These are phyloP conservation scores for Aspergillus hiratsukae DNA, from an alignment of 2,329 filamentous ascomycete species.

Conservation along the genomic window DNA sequence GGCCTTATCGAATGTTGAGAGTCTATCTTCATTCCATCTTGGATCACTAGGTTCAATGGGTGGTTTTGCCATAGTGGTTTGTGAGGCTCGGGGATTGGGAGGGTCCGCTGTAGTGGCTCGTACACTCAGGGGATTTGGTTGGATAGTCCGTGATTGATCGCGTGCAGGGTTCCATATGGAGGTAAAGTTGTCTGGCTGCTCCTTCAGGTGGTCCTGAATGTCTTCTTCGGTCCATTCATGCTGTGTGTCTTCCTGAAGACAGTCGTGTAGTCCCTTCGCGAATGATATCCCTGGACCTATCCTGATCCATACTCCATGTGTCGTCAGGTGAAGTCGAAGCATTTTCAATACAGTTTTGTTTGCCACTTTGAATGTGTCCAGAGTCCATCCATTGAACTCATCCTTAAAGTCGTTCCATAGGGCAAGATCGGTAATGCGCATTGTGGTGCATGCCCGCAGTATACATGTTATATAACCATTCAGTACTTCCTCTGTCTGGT, in stretches of 20 bases:
- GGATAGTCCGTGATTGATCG: background rate
- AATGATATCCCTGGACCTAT: slow-evolving; percentile 1
- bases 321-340: background rate
- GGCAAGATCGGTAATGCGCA: background rate
- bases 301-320: slow-evolving; percentile 1
- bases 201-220: background rate
- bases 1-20: too few relatives aligned
- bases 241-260: too few relatives aligned
- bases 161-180: background rate
- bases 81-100: background rate
- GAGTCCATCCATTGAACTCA: too few relatives aligned
- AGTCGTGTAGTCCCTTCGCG: background rate
- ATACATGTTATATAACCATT: background rate
- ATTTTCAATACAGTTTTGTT: too few relatives aligned
- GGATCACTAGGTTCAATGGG: background rate
- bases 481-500: too few relatives aligned
- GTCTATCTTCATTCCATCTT: too few relatives aligned
- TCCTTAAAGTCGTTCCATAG: slow-evolving; percentile 2
- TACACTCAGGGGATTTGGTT: background rate
- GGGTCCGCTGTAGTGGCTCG: background rate
- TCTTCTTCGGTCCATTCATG: background rate
- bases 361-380: too few relatives aligned
- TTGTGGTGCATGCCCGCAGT: background rate
- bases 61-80: background rate
- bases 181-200: background rate